phyloP scores from a whole-genome alignment of 2,329 filamentous ascomycete species.

The Albophoma yamanashiensis region DNA sequence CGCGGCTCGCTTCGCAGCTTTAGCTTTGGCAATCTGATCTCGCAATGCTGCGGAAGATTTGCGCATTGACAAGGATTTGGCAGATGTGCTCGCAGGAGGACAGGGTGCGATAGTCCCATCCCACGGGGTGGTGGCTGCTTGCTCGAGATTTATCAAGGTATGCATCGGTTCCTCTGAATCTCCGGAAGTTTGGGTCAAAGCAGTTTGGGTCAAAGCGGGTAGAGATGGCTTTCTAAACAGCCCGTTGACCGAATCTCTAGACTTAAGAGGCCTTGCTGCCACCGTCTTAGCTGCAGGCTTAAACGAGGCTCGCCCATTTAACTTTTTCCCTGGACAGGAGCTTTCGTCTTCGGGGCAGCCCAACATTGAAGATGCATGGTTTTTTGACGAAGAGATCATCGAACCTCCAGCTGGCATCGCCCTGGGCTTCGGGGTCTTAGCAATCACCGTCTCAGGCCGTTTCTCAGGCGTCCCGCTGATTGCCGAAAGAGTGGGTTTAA shows the following conservation, averaged over 20 bases:
- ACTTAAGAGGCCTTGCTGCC: constrained; percentile 32
- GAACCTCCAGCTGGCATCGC: constrained; percentile 12
- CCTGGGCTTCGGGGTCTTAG: constrained; percentile 14
- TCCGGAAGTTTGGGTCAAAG: constrained; percentile 17
- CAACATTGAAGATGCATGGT: constrained; percentile 14
- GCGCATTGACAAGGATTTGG: constrained; percentile 17
- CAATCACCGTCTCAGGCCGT: constrained; percentile 7
- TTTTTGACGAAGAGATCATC: constrained; percentile 10
- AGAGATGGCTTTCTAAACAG: constrained; percentile 46
- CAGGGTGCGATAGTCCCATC: constrained; percentile 18
- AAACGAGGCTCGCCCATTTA: constrained; percentile 14
- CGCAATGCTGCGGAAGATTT: constrained; percentile 75
- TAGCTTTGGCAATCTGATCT: constrained; percentile 88
- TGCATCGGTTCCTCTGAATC: background rate
- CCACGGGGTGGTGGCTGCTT: constrained; percentile 12
- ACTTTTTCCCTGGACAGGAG: constrained; percentile 28
- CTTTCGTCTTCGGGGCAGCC: constrained; percentile 15
- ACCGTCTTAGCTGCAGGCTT: constrained; percentile 37
- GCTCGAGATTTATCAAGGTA: background rate
- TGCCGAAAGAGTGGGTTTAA: constrained; percentile 30
- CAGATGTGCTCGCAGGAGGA: constrained; percentile 7
- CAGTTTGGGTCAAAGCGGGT: constrained; percentile 23
- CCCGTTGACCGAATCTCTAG: constrained; percentile 41
- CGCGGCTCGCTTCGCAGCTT: constrained; percentile 60
- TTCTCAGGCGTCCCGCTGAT: constrained; percentile 33